Evolutionary conservation across 2,329 filamentous ascomycete genomes (phyloP).

Genomic region (Aspergillus uvarum): DNA sequence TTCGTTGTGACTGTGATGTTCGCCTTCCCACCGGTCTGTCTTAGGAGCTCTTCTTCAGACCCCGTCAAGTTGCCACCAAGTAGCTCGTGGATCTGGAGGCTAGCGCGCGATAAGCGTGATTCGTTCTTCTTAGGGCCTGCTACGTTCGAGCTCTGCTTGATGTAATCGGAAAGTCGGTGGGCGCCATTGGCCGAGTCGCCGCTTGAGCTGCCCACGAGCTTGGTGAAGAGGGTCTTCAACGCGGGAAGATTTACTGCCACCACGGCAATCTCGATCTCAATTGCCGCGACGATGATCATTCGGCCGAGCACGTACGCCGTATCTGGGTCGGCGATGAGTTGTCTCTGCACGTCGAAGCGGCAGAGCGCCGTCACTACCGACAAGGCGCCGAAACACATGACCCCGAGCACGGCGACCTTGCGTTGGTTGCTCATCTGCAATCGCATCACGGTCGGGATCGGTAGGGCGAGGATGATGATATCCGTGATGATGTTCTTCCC

Average conservation of each 20-base stretch:
- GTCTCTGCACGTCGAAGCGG: neutral
- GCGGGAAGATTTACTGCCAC: neutral
- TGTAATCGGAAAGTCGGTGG: neutral
- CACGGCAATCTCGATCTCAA: neutral
- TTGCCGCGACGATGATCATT: neutral
- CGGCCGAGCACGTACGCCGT: neutral
- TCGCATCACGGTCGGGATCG: neutral
- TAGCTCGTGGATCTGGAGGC: neutral
- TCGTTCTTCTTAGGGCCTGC: neutral
- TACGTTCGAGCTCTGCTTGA: neutral
- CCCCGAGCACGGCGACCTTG: neutral
- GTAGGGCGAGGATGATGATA: neutral
- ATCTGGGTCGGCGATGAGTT: neutral
- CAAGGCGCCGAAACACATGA: neutral
- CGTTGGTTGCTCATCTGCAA: neutral
- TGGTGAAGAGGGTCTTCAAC: neutral
- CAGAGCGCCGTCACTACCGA: neutral
- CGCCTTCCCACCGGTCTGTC: neutral
- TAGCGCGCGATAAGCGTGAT: neutral
- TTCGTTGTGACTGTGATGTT: neutral
- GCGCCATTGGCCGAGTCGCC: neutral
- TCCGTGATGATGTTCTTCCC: neutral
- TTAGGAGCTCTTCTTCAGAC: neutral
- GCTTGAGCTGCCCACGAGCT: neutral
- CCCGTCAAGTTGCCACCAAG: neutral